A percentile compares a stretch with the other conserved stretches of the same genome.
phyloP scores from a whole-genome alignment of 2,329 filamentous ascomycete species.

The Fusarium albidum region DNA sequence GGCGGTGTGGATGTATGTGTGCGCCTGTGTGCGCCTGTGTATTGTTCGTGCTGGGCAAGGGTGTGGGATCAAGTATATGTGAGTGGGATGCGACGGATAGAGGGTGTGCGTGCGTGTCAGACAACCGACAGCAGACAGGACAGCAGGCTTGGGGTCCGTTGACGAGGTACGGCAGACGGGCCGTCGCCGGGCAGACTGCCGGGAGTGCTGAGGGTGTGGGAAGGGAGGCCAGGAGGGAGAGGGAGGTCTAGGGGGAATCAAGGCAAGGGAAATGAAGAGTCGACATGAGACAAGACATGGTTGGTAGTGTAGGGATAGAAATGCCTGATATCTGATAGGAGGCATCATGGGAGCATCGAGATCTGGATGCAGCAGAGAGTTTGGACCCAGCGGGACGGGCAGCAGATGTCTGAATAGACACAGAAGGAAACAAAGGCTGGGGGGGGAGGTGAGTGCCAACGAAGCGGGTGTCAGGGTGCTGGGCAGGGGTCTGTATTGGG shows the following conservation, averaged over 20 bases:
- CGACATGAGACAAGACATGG: constrained; percentile 32
- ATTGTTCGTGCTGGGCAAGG: constrained; percentile 32
- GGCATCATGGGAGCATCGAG: constrained; percentile 15
- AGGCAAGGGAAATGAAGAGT: constrained; percentile 27
- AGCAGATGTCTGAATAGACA: constrained; percentile 12
- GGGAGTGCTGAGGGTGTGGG: constrained; percentile 33
- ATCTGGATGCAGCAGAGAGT: constrained; percentile 28
- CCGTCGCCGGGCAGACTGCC: constrained; percentile 32
- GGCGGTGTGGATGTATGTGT: constrained; percentile 39
- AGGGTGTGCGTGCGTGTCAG: constrained; percentile 34
- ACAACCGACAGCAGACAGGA: constrained; percentile 22
- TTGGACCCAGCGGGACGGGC: constrained; percentile 28
- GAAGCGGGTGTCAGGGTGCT: constrained; percentile 9
- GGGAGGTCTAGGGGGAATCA: constrained; percentile 18
- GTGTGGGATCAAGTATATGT: constrained; percentile 32
- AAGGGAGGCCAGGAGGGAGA: constrained; percentile 27
- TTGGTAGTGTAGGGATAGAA: constrained; percentile 21
- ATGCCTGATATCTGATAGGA: constrained; percentile 32
- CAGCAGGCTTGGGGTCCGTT: constrained; percentile 30
- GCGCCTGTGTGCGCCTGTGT: constrained; percentile 32
- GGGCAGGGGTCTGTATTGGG: constrained; percentile 23
- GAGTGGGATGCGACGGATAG: constrained; percentile 17
- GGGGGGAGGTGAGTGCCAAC: constrained; percentile 8
- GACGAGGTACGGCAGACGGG: constrained; percentile 38
- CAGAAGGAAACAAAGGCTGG: constrained; percentile 24